Conservation (phyloP, 2,329 filamentous ascomycete species). For the Colletotrichum siamense region DNA sequence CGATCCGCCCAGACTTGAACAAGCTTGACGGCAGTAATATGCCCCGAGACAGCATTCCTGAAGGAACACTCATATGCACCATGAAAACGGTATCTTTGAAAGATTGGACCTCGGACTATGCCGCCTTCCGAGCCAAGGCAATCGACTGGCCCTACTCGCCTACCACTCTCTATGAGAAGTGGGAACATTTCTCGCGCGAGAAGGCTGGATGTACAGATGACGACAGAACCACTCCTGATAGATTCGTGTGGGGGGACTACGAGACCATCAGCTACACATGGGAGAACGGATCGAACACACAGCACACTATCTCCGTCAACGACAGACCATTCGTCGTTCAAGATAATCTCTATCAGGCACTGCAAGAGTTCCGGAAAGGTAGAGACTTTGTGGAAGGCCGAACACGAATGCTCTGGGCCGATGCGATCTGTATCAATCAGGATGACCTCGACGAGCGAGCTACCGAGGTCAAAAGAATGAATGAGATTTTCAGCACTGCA, state of each 20-base stretch:
- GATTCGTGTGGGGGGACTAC: neutral
- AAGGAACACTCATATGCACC: neutral
- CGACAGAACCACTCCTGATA: rapidly evolving
- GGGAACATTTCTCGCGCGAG: neutral
- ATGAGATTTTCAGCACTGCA: neutral
- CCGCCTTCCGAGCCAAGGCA: neutral
- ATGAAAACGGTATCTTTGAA: neutral
- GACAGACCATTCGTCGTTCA: neutral
- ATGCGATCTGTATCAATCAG: neutral
- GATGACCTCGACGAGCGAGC: neutral
- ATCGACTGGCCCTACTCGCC: neutral
- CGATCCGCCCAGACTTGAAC: neutral
- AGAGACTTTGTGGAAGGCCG: neutral
- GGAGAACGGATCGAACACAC: neutral
- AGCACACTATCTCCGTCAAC: neutral
- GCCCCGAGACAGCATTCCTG: neutral
- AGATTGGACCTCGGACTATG: neutral
- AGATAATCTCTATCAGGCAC: neutral
- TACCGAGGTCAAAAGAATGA: neutral
- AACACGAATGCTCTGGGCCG: rapidly evolving
- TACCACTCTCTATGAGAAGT: neutral
- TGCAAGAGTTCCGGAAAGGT: neutral
- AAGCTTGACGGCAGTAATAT: rapidly evolving
- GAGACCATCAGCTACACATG: neutral
- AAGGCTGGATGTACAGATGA: rapidly evolving